Evolutionary conservation across 257 asterid genomes (phyloP).

Genomic region (Gentiana straminea): DNA sequence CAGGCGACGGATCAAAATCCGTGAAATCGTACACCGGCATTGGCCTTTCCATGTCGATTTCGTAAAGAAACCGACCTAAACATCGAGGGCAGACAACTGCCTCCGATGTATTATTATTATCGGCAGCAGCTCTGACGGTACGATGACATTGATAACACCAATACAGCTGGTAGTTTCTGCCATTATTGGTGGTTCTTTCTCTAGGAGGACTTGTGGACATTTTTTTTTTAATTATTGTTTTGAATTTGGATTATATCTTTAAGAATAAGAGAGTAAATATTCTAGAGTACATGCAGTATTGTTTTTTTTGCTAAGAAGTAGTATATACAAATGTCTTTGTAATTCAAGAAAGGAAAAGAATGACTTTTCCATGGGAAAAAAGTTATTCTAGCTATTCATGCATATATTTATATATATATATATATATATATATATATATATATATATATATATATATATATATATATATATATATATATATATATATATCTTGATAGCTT

Average conservation of each 20-base stretch:
- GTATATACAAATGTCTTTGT: too few species aligned
- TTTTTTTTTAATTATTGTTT: constrained; percentile 5
- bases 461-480: too few species aligned
- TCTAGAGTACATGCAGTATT: too few species aligned
- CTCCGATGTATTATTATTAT: constrained; percentile 19
- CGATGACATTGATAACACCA: constrained; percentile 92
- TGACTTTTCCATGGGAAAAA: neutral
- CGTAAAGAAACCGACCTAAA: constrained; percentile 44
- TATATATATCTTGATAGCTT: too few species aligned
- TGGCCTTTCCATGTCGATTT: constrained; percentile 38
- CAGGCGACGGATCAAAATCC: constrained; percentile 63
- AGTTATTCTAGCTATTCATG: constrained; percentile 1
- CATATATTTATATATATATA: neutral
- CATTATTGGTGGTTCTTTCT: constrained; percentile 12
- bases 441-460: too few species aligned
- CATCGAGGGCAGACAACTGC: constrained; percentile 56
- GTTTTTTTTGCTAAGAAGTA: too few species aligned
- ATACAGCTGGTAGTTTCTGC: constrained; percentile 35
- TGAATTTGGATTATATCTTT: constrained; percentile 4
- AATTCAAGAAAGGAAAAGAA: neutral
- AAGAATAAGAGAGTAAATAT: too few species aligned
- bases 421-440: too few species aligned
- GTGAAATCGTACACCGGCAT: constrained; percentile 40
- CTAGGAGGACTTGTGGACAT: constrained; percentile 5
- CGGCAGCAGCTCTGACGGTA: constrained; percentile 32